phyloP scores from a whole-genome alignment of 331 rosid genomes.

The Malus hybrid region DNA sequence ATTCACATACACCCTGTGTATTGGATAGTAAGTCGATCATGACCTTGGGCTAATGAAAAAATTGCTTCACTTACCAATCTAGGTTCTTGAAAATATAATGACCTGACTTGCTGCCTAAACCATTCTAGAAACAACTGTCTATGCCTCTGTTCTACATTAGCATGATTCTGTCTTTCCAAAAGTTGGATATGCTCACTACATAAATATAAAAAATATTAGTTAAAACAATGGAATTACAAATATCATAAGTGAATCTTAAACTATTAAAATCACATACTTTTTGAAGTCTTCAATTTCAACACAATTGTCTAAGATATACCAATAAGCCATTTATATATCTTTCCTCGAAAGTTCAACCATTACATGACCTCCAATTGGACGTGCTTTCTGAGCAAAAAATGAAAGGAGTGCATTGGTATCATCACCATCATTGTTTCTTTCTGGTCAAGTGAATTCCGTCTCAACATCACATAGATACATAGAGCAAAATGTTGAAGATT shows the following conservation, averaged over 20 bases:
- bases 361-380: too few relatives aligned
- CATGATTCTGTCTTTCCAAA: too few relatives aligned
- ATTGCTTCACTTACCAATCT: background rate
- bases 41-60: background rate
- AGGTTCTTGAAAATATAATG: too few relatives aligned
- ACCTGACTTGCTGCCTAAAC: too few relatives aligned
- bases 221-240: too few relatives aligned
- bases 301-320: background rate
- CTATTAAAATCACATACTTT: too few relatives aligned
- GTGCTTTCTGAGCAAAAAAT: background rate
- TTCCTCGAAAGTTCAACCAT: too few relatives aligned
- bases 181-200: too few relatives aligned
- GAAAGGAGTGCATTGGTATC: background rate
- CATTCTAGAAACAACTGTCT: too few relatives aligned
- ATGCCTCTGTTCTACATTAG: too few relatives aligned
- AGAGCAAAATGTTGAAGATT: background rate
- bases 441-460: background rate
- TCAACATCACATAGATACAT: background rate
- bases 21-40: background rate
- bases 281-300: background rate
- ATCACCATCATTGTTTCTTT: constrained; percentile 1
- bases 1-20: background rate
- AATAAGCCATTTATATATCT: background rate
- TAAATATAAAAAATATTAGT: too few relatives aligned
- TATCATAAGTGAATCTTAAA: too few relatives aligned